Base-by-base conservation (phyloP, 176 grass and related monocot genomes). In the Triticum turgidum region DNA sequence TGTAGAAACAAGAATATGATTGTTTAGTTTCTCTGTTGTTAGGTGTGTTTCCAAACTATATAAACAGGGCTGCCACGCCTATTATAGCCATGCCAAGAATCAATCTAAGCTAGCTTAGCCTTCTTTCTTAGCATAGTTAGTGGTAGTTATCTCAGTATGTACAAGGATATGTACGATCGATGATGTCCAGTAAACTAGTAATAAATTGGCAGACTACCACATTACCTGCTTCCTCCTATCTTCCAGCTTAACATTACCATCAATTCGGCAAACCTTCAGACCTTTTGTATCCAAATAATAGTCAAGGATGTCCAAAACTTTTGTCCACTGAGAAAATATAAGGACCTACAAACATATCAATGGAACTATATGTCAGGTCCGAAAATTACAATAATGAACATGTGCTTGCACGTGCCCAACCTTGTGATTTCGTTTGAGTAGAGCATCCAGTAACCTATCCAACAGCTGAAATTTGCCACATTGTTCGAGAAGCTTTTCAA, bases 251-350 rank as follows among this genome's bases (percentile, higher is more conserved):
- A 98, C 93, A 67, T 22, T 32, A 62, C 96, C 96, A 89, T 98
- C 93, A 78, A 98, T 98, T 78, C 96, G 89, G 90, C 96, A 98
- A 86, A 84, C 76, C 45, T 88, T 83, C 14, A 98, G 56, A 11
- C 91, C 87, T 87, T 91, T 94, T 47, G 91, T 88, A 68, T 84
- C 83, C 65, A 98, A 88, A 45, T 94, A 98, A 85, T 96, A 98
- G 15, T 96, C 93, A 30, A 98, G 71, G 44, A 98, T 65, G 78
- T 98, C 96, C 85, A 98, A 87, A 74, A 96, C 79, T 89, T 96
- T 96, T 70, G 96, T 96, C 91, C 91, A 98, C 8, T 98, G 96
- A 52, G 96, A 98, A 86, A 98, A 98, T 84, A 98, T 92, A 24
- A 98, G 77, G 85, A 98, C 96, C 96, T 96, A 86, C 62, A 88